Percentiles rank a stretch among this genome's conserved stretches.
Evolutionary conservation across 768 basidiomycete species (phyloP).

Genomic region (Pleurotus tuoliensis): DNA sequence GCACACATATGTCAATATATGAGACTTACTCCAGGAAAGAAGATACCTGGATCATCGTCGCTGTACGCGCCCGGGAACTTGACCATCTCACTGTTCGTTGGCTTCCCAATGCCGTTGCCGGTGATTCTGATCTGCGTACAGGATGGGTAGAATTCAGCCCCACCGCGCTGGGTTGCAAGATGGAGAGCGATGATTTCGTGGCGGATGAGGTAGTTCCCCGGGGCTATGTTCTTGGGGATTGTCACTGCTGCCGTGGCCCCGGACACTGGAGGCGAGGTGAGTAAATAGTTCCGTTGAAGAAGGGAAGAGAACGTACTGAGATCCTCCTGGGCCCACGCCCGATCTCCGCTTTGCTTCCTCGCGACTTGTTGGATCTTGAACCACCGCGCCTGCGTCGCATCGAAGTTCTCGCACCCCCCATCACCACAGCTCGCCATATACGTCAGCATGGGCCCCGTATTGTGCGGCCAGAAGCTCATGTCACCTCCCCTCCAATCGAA

Average conservation of each 20-base stretch:
- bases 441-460: conserved; percentile 68
- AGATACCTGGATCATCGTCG: conserved; percentile 69
- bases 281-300: neutral
- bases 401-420: conserved; percentile 55
- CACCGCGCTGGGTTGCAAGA: conserved; percentile 46
- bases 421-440: conserved; percentile 67
- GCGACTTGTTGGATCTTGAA: conserved; percentile 68
- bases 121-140: conserved; percentile 58
- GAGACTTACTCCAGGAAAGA: conserved; percentile 40
- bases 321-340: conserved; percentile 48
- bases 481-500: conserved; percentile 52
- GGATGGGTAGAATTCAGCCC: conserved; percentile 82
- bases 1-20: neutral
- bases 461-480: conserved; percentile 40
- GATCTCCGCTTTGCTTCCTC: conserved; percentile 27
- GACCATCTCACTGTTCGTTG: conserved; percentile 48
- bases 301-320: conserved; percentile 37
- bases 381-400: conserved; percentile 58
- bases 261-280: conserved; percentile 24
- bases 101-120: conserved; percentile 49
- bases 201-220: conserved; percentile 74
- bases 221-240: conserved; percentile 49
- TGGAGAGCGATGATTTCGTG: conserved; percentile 83
- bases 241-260: conserved; percentile 37
- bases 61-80: conserved; percentile 71